These are phyloP conservation scores for Neurospora discreta DNA, from an alignment of 495 filamentous ascomycete genomes.

Conservation along the genomic window DNA sequence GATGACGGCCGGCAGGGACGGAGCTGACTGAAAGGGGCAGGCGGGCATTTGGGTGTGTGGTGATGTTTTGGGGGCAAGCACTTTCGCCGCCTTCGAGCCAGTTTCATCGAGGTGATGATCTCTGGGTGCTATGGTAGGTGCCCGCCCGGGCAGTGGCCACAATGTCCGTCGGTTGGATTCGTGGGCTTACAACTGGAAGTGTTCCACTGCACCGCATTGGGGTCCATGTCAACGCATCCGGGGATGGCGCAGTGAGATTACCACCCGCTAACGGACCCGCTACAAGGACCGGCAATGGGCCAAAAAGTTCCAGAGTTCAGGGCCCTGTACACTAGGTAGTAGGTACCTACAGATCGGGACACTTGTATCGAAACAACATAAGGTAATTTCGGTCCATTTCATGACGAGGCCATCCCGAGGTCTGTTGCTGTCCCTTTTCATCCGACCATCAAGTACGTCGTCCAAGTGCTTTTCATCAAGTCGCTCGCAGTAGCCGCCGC, in stretches of 20 bases:
- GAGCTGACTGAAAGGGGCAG: neutral
- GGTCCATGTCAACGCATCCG: neutral
- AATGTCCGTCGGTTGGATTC: neutral
- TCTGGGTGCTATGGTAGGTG: neutral
- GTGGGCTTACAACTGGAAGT: neutral
- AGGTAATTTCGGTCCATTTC: neutral
- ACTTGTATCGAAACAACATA: neutral
- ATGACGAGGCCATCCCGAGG: neutral
- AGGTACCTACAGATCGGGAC: neutral
- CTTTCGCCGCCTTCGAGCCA: neutral
- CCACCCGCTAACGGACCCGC: neutral
- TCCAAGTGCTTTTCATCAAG: neutral
- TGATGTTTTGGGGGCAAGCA: neutral
- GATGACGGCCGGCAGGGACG: neutral
- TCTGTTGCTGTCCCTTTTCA: neutral
- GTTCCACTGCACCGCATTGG: neutral
- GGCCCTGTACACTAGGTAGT: no score
- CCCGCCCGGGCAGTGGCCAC: neutral
- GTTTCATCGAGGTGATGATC: neutral
- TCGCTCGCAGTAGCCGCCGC: neutral
- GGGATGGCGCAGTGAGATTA: neutral
- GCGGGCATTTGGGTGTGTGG: neutral
- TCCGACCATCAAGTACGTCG: neutral
- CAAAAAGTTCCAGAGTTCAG: neutral
- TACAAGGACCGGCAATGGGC: neutral